Conservation (phyloP, 129 eudicot species). For the Ambrosia artemisiifolia region DNA sequence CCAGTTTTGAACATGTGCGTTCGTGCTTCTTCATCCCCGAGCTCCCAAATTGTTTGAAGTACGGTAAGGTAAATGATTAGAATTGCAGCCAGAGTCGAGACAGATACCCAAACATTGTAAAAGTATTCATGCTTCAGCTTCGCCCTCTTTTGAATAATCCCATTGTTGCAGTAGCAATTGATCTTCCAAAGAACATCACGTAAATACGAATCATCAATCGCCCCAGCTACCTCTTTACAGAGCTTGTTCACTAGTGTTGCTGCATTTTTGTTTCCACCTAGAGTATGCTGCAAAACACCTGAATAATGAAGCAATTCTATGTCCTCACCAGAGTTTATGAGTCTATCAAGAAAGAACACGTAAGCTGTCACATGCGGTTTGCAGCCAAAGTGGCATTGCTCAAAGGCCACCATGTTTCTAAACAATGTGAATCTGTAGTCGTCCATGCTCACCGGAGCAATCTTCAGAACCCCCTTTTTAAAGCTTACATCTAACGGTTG, state of each 20-base stretch:
- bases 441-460: slow-evolving; percentile 31
- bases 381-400: slow-evolving; percentile 32
- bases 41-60: slow-evolving; percentile 27
- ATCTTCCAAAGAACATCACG: slow-evolving; percentile 29
- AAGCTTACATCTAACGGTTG: too few relatives aligned
- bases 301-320: slow-evolving; percentile 39
- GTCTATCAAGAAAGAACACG: slow-evolving; percentile 38
- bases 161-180: slow-evolving; percentile 25
- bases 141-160: slow-evolving; percentile 20
- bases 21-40: neutral
- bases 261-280: slow-evolving; percentile 41
- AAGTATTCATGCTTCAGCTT: slow-evolving; percentile 32
- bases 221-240: slow-evolving; percentile 37
- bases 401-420: slow-evolving; percentile 48
- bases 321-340: slow-evolving; percentile 38
- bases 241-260: slow-evolving; percentile 40
- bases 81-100: slow-evolving; percentile 28
- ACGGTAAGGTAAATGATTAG: slow-evolving; percentile 28
- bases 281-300: slow-evolving; percentile 39
- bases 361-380: slow-evolving; percentile 40
- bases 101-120: slow-evolving; percentile 32
- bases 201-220: slow-evolving; percentile 34
- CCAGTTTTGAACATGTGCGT: neutral
- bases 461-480: slow-evolving; percentile 25
- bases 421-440: slow-evolving; percentile 36